These are phyloP conservation scores for Rhodotorula sp. DNA, from an alignment of 1,284 basidiomycete species.

Conservation along the genomic window DNA sequence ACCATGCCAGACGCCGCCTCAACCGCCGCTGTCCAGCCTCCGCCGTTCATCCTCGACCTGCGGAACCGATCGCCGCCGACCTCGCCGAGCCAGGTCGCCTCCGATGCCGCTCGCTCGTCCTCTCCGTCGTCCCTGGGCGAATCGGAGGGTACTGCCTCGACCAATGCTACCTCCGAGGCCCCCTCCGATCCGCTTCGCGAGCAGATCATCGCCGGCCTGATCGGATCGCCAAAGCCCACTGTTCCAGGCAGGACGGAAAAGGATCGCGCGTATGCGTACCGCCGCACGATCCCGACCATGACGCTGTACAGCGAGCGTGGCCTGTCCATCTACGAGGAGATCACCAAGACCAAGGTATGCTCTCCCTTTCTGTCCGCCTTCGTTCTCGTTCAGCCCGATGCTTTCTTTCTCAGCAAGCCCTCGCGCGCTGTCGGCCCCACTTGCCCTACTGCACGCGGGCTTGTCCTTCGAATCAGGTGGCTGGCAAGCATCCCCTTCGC, in stretches of 20 bases:
- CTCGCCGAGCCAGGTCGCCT: not conserved
- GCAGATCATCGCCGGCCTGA: slow-evolving; percentile 15
- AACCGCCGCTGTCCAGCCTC: slow-evolving; percentile 9
- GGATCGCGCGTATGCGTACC: slow-evolving; percentile 17
- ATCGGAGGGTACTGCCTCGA: not conserved
- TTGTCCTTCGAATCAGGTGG: too few relatives aligned
- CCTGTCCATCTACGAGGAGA: slow-evolving; percentile 43
- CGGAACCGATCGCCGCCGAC: slow-evolving; percentile 6
- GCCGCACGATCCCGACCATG: slow-evolving; percentile 29
- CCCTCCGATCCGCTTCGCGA: slow-evolving; percentile 12
- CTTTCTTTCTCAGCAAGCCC: slow-evolving; percentile 3
- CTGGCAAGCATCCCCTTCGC: not conserved
- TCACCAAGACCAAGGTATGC: slow-evolving; percentile 38
- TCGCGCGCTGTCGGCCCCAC: not conserved
- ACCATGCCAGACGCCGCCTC: not conserved
- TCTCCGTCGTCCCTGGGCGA: not conserved
- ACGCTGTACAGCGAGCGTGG: slow-evolving; percentile 35
- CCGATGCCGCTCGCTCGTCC: not conserved
- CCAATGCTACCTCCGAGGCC: not conserved
- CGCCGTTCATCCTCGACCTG: slow-evolving; percentile 21
- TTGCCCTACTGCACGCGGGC: not conserved
- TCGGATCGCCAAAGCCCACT: not conserved
- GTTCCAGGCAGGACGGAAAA: slow-evolving; percentile 13
- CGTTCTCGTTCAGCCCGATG: not conserved
- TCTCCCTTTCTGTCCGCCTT: not conserved